Conservation (phyloP, 139 green algal species). For the Coelastrella sp. region DNA sequence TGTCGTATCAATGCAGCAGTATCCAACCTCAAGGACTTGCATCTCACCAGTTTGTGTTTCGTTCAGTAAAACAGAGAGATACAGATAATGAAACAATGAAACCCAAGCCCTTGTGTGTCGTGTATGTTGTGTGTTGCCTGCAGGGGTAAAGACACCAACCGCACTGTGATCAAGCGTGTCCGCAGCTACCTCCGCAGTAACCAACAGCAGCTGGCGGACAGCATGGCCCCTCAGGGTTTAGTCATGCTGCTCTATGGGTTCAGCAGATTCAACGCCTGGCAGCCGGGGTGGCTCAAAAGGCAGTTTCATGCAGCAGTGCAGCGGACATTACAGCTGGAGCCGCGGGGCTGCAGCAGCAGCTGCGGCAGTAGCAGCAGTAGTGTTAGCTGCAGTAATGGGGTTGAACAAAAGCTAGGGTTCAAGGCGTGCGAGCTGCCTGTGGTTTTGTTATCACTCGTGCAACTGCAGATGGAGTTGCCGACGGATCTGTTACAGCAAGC, state of each 20-base stretch:
- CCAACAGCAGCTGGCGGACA: not conserved
- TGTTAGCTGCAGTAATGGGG: not conserved
- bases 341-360: not conserved
- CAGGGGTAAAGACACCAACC: conserved; percentile 5
- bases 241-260: conserved; percentile 33
- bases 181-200: not conserved
- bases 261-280: not conserved
- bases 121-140: not conserved
- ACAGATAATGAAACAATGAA: no score
- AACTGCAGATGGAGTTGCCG: conserved; percentile 1
- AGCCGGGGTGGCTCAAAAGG: conserved; percentile 13
- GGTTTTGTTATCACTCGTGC: not conserved
- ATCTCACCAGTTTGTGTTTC: no score
- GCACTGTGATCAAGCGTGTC: not conserved
- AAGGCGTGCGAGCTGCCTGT: not conserved
- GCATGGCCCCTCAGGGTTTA: conserved; percentile 1
- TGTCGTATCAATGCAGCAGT: no score
- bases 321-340: not conserved
- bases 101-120: not conserved
- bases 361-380: conserved; percentile 9
- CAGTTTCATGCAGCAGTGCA: conserved; percentile 25
- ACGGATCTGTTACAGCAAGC: conserved; percentile 9
- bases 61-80: no score
- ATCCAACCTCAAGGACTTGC: no score
- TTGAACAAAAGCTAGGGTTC: not conserved